Percentiles rank a stretch among this genome's conserved stretches.
Evolutionary conservation across 495 filamentous ascomycete genomes (phyloP).

Genomic region (Neurospora sublineolata): DNA sequence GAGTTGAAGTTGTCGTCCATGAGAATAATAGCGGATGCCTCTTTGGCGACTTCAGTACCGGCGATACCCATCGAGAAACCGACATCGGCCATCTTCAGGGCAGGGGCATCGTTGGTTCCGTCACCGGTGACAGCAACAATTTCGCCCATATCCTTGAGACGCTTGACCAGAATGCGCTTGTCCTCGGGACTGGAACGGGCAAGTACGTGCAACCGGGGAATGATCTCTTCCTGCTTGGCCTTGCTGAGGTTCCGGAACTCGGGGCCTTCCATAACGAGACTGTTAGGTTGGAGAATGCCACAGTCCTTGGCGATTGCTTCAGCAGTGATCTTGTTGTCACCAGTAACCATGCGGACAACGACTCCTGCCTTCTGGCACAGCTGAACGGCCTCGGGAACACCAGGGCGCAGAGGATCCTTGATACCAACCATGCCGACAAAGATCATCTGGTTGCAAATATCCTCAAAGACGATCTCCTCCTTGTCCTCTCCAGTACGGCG

Average conservation of each 20-base stretch:
- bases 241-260: slow-evolving; percentile 69
- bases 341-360: slow-evolving; percentile 81
- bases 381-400: slow-evolving; percentile 64
- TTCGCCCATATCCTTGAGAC: slow-evolving; percentile 62
- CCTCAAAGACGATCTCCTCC: slow-evolving; percentile 63
- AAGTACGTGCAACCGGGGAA: slow-evolving; percentile 70
- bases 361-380: slow-evolving; percentile 70
- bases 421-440: slow-evolving; percentile 75
- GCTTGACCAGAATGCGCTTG: slow-evolving; percentile 67
- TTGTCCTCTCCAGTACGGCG: slow-evolving; percentile 56
- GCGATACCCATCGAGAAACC: slow-evolving; percentile 91
- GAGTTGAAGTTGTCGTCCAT: slow-evolving; percentile 86
- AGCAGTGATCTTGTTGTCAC: slow-evolving; percentile 75
- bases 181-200: slow-evolving; percentile 83
- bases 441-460: slow-evolving; percentile 59
- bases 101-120: slow-evolving; percentile 83
- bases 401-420: slow-evolving; percentile 74
- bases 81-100: slow-evolving; percentile 74
- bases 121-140: slow-evolving; percentile 85
- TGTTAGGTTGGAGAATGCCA: slow-evolving; percentile 66
- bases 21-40: slow-evolving; percentile 82
- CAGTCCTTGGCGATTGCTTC: slow-evolving; percentile 74
- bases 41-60: slow-evolving; percentile 88
- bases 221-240: slow-evolving; percentile 54
- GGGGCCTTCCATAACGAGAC: slow-evolving; percentile 72